These are phyloP conservation scores for Russula foetens DNA, from an alignment of 768 basidiomycete genomes.

Conservation along the genomic window DNA sequence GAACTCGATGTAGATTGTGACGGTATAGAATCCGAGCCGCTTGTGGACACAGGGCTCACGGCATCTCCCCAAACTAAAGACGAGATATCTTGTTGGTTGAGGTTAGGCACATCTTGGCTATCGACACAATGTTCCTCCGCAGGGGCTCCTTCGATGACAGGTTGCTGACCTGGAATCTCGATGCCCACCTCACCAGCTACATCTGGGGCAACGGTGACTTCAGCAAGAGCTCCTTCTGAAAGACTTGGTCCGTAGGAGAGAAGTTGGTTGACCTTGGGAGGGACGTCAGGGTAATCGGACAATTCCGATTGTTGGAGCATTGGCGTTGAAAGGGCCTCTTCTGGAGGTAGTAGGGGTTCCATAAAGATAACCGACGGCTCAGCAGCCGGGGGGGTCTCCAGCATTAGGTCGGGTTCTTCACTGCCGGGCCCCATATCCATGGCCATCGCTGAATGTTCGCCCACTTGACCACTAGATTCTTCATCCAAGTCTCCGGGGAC, in stretches of 20 bases:
- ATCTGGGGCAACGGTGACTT: not conserved
- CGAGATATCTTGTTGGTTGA: not conserved
- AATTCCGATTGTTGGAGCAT: not conserved
- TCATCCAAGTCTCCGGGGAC: slow-evolving; percentile 1
- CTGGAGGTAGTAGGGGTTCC: slow-evolving; percentile 17
- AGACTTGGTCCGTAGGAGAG: slow-evolving; percentile 1
- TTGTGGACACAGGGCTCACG: slow-evolving; percentile 2
- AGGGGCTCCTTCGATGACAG: not conserved
- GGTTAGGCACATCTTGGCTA: not conserved
- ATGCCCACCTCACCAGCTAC: not conserved
- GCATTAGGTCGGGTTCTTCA: not conserved
- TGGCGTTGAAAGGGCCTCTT: not conserved
- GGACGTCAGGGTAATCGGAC: not conserved
- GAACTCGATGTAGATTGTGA: slow-evolving; percentile 7
- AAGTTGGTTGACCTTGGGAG: not conserved
- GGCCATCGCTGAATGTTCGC: not conserved
- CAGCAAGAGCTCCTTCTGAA: not conserved
- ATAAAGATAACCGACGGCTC: slow-evolving; percentile 11
- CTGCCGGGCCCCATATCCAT: not conserved
- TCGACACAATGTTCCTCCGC: not conserved
- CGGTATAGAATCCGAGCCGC: not conserved
- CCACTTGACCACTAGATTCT: not conserved
- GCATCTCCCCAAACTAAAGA: slow-evolving; percentile 2
- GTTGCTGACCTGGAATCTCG: not conserved
- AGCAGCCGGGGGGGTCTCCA: not conserved